Base-by-base conservation (phyloP, 1,284 basidiomycete species). In the Puccinia coronata region DNA sequence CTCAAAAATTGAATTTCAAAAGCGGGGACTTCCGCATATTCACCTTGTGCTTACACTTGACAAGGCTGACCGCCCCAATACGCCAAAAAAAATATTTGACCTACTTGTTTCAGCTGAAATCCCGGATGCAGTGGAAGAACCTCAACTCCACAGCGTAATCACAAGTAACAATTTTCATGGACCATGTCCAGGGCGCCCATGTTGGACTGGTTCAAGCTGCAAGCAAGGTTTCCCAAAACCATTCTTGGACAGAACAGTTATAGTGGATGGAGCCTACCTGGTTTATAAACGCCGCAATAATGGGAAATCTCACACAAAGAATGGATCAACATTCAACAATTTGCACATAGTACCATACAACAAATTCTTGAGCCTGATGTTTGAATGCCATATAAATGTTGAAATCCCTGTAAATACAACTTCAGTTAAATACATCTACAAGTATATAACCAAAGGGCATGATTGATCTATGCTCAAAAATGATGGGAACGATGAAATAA, bases 231-330 rank as follows among this genome's bases (percentile, higher is more conserved):
- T n/a, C 84, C 88, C 88, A 0, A 89, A 88, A 76, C n/a, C 81
- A 0, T 88, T 87, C 75, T 81, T 82, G 28, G 83, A 84, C 0
- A 34, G 77, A 0, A 89, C 89, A 0, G 82, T 81, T 0, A 84
- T 89, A 67, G 84, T 84, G 47, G 83, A 85, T 0, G 83, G 88
- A 84, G 87, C 86, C 0, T 89, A 88, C 83, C 87, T 88, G 2
- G 23, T 59, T 16, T 84, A 84, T 57, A 47, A 82, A 0, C 39
- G 80, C 2, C 49, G 49, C 49, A 51, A 51, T 51, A 14, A 11
- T 20, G 49, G 49, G 11, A 9, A 4, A 20, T 4, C 12, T 4
- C 12, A 16, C 18, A 51, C 4, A 20, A 51, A 51, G 18, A 4
- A 20, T 20, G 4, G 12, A 4, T 51, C 49, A 12, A 20, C 23